Conservation (phyloP, 2,329 filamentous ascomycete species). For the Daldinia eschscholtzii region DNA sequence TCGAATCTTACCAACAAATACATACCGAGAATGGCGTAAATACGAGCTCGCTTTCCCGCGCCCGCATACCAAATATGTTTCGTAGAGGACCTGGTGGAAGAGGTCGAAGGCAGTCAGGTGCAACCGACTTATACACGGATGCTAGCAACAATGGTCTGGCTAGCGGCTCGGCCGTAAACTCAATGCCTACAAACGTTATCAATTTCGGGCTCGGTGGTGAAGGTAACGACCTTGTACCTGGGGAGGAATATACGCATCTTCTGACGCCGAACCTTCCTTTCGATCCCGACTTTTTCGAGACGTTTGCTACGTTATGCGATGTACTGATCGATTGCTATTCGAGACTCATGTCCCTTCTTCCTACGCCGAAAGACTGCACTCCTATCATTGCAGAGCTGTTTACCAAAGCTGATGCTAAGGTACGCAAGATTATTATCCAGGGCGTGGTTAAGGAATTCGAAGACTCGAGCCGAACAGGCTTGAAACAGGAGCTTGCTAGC, state of each 20-base stretch:
- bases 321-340: constrained; percentile 94
- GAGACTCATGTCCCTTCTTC: constrained; percentile 79
- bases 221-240: constrained; percentile 77
- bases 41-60: constrained; percentile 78
- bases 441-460: constrained; percentile 94
- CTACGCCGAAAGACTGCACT: constrained; percentile 79
- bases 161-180: constrained; percentile 49
- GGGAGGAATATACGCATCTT: constrained; percentile 89
- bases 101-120: constrained; percentile 67
- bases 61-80: constrained; percentile 86
- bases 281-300: constrained; percentile 96
- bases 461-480: constrained; percentile 80
- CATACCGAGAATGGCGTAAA: constrained; percentile 82
- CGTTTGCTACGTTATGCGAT: constrained; percentile 95
- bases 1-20: constrained; percentile 91
- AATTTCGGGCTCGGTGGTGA: constrained; percentile 65
- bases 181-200: constrained; percentile 61
- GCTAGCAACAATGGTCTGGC: constrained; percentile 40
- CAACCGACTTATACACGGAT: constrained; percentile 54
- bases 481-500: constrained; percentile 84
- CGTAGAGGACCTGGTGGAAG: constrained; percentile 73
- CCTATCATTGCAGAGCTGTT: constrained; percentile 84
- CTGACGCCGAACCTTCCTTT: constrained; percentile 94
- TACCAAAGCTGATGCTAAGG: constrained; percentile 84
- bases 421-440: constrained; percentile 90